A percentile compares a stretch with the other conserved stretches of the same genome.
Conservation (phyloP, 2,329 filamentous ascomycete species). For the Hypoxylon sp. region DNA sequence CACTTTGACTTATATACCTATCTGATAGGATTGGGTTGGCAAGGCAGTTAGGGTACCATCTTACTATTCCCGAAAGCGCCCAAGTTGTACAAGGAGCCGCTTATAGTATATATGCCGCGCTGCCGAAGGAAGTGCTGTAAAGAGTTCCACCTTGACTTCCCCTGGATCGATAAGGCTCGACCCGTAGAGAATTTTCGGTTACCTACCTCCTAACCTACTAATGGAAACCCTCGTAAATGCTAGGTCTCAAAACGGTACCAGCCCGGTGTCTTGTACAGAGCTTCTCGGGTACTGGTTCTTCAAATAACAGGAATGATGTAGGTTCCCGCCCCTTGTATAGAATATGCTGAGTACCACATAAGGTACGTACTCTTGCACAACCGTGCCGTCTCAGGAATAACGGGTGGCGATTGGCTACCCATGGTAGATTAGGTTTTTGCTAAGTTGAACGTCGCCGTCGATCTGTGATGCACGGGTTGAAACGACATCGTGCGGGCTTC, state of each 20-base stretch:
- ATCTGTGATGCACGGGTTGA: constrained; percentile 21
- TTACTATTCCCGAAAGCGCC: constrained; percentile 1
- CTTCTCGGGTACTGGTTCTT: neutral
- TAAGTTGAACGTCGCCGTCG: neutral
- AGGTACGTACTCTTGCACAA: neutral
- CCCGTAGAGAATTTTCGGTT: constrained; percentile 8
- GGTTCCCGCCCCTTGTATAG: neutral
- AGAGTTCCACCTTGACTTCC: constrained; percentile 19
- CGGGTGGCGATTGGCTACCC: neutral
- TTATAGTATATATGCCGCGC: constrained; percentile 20
- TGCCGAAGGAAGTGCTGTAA: constrained; percentile 27
- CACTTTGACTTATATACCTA: constrained; percentile 13
- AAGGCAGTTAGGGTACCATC: too few relatives aligned
- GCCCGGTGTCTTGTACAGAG: neutral
- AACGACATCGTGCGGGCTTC: constrained; percentile 13
- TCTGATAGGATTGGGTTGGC: constrained; percentile 16
- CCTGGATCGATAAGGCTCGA: constrained; percentile 14
- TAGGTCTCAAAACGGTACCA: neutral
- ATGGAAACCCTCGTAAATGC: constrained; percentile 7
- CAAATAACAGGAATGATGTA: constrained; percentile 4
- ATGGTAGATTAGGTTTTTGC: neutral
- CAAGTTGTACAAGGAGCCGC: constrained; percentile 1
- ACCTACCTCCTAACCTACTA: too few relatives aligned
- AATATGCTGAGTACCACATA: neutral
- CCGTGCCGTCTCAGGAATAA: constrained; percentile 4